phyloP scores from a whole-genome alignment of 2,329 filamentous ascomycete species.

The Colletotrichum agaves region DNA sequence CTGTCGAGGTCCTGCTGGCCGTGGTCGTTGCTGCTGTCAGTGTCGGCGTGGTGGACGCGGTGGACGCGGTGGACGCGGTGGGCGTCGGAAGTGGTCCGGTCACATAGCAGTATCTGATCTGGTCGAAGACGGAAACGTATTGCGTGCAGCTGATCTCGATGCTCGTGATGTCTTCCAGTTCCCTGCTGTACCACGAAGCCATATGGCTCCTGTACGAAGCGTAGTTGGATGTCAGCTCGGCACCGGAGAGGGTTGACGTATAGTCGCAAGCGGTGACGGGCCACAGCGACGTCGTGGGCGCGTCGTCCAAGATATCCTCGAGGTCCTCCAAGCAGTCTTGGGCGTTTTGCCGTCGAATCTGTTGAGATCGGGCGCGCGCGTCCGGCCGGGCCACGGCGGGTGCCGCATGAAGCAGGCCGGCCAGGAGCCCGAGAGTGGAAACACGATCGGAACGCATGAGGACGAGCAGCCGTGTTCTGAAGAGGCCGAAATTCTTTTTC shows the following conservation, averaged over 20 bases:
- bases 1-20: constrained; percentile 2
- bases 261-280: constrained; percentile 30
- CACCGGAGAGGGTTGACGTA: constrained; percentile 31
- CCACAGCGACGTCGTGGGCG: constrained; percentile 24
- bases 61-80: background rate
- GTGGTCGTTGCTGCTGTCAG: background rate
- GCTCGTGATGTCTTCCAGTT: constrained; percentile 29
- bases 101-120: constrained; percentile 31
- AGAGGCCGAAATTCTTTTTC: no score
- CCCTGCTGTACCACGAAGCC: constrained; percentile 33
- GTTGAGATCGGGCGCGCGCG: constrained; percentile 9
- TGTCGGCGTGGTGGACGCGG: background rate
- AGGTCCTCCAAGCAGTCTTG: constrained; percentile 25
- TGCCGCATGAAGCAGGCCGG: constrained; percentile 11
- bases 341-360: constrained; percentile 19
- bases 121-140: constrained; percentile 11
- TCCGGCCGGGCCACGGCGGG: constrained; percentile 19
- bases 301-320: constrained; percentile 26
- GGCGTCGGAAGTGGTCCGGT: constrained; percentile 14
- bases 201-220: constrained; percentile 21
- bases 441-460: constrained; percentile 22
- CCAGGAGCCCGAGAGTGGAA: constrained; percentile 18
- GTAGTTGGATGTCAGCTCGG: constrained; percentile 23
- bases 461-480: background rate
- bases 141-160: constrained; percentile 31